These are phyloP conservation scores for Entomortierella parvispora DNA, from an alignment of 192 early-diverging fungal genomes.

Conservation along the genomic window DNA sequence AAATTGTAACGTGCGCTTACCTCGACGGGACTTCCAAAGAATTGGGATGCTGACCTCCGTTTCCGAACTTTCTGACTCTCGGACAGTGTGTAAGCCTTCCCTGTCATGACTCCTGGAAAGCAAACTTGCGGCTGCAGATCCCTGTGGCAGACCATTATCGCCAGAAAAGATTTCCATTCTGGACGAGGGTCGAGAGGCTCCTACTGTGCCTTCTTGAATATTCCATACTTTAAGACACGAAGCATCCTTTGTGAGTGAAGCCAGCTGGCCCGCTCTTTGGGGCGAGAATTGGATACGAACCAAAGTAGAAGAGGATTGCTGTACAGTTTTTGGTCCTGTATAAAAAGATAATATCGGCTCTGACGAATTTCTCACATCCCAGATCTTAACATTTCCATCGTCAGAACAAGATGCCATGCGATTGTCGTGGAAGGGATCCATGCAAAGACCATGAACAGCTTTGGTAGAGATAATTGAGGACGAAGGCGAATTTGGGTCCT, in stretches of 20 bases:
- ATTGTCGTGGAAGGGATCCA: constrained; percentile 75
- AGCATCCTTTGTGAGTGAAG: constrained; percentile 66
- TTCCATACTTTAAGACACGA: constrained; percentile 68
- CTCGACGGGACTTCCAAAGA: constrained; percentile 59
- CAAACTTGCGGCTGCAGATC: constrained; percentile 7
- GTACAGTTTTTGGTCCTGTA: constrained; percentile 23
- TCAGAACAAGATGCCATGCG: constrained; percentile 80
- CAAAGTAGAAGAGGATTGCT: constrained; percentile 49
- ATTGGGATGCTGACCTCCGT: constrained; percentile 55
- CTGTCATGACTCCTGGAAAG: constrained; percentile 44
- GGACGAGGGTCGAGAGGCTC: constrained; percentile 24
- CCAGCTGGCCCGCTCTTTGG: constrained; percentile 66
- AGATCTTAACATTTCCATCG: constrained; percentile 72
- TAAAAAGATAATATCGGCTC: constrained; percentile 62
- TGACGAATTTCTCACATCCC: constrained; percentile 76
- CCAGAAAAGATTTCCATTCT: constrained; percentile 31
- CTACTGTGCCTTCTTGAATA: constrained; percentile 67
- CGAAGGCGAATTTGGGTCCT: constrained; percentile 55
- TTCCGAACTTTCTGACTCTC: constrained; percentile 33
- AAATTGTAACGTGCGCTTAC: too few relatives aligned
- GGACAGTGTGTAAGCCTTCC: constrained; percentile 37
- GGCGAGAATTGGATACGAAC: constrained; percentile 70
- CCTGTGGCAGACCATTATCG: constrained; percentile 14
- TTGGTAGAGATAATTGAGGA: constrained; percentile 71
- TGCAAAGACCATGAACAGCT: constrained; percentile 70